Percentiles rank a stretch among this genome's conserved stretches.
Evolutionary conservation across 495 filamentous ascomycete species (phyloP).

Genomic region (Hypoxylon fragiforme): DNA sequence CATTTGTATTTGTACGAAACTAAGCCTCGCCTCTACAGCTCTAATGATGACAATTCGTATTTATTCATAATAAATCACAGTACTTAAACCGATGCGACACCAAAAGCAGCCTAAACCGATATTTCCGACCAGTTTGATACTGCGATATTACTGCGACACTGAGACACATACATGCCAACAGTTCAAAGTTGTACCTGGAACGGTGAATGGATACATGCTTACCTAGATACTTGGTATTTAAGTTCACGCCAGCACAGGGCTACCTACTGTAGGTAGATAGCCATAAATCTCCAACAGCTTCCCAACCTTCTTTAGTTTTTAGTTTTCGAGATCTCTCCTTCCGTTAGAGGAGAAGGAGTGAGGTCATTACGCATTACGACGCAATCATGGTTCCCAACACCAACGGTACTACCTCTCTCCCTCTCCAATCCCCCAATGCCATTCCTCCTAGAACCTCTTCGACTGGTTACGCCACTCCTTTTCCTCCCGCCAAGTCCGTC

Average conservation of each 20-base stretch:
- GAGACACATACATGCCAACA: no score
- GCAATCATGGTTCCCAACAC: constrained; percentile 23
- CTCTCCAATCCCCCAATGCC: constrained; percentile 63
- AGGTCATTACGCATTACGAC: no score
- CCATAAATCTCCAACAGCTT: neutral
- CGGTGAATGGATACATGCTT: no score
- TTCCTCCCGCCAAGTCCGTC: constrained; percentile 49
- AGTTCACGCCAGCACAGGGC: constrained; percentile 12
- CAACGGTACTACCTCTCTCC: constrained; percentile 30
- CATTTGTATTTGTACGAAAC: neutral
- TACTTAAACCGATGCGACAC: no score
- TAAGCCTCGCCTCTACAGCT: constrained; percentile 14
- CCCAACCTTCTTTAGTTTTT: no score
- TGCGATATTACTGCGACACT: no score
- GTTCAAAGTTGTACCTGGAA: no score
- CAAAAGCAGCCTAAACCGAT: no score
- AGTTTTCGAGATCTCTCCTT: neutral
- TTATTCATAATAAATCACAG: no score
- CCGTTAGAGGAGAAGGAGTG: neutral
- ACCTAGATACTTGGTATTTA: no score
- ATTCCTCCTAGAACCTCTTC: constrained; percentile 79
- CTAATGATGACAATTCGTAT: constrained; percentile 1
- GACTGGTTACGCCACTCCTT: constrained; percentile 45
- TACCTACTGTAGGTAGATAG: constrained; percentile 25
- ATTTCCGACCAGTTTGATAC: no score